Evolutionary conservation across 352 stramenopile species (phyloP).

Genomic region (Globisporangium middletonii): DNA sequence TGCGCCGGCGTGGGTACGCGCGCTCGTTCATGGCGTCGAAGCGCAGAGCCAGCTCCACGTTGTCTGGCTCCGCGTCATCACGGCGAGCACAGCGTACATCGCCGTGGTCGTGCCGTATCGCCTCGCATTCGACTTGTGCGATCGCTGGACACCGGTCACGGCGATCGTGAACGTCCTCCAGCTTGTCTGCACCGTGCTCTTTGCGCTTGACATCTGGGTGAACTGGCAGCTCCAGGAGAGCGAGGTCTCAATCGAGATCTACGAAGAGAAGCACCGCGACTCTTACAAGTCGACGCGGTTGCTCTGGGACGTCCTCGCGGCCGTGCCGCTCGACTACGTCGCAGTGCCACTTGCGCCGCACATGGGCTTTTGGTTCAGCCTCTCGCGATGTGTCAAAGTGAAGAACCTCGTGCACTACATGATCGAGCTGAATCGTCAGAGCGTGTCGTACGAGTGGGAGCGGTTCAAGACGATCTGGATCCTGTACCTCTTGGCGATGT

Average conservation of each 20-base stretch:
- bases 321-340: conserved; percentile 39
- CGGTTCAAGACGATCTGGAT: conserved; percentile 46
- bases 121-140: conserved; percentile 37
- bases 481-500: conserved; percentile 54
- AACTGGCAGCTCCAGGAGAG: conserved; percentile 44
- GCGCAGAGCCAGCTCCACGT: conserved; percentile 38
- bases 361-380: conserved; percentile 29
- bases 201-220: conserved; percentile 43
- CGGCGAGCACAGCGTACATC: conserved; percentile 29
- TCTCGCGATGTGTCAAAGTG: conserved; percentile 47
- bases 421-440: conserved; percentile 52
- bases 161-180: conserved; percentile 22
- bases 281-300: conserved; percentile 37
- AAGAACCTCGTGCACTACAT: conserved; percentile 47
- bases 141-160: conserved; percentile 20
- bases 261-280: conserved; percentile 36
- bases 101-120: conserved; percentile 43
- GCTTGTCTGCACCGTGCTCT: conserved; percentile 30
- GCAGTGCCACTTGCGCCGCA: conserved; percentile 9
- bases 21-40: conserved; percentile 19
- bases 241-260: conserved; percentile 39
- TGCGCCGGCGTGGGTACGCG: conserved; percentile 5
- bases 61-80: conserved; percentile 33
- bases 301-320: conserved; percentile 35
- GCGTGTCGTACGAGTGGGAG: conserved; percentile 45